phyloP scores from a whole-genome alignment of 2,329 filamentous ascomycete genomes.

The Trichoderma koningiopsis region DNA sequence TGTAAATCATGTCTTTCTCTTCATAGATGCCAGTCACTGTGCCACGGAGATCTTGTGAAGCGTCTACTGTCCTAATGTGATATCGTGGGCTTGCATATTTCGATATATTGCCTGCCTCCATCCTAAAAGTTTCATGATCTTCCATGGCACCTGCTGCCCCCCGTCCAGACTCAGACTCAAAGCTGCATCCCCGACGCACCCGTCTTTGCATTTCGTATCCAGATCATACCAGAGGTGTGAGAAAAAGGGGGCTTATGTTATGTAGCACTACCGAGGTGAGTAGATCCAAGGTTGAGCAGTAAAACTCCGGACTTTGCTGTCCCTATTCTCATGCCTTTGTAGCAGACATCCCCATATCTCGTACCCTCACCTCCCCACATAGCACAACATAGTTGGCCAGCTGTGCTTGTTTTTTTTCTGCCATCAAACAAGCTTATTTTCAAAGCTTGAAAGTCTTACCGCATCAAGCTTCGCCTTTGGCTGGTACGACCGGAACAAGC shows the following conservation, averaged over 20 bases:
- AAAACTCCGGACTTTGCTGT: not conserved
- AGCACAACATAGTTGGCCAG: not conserved
- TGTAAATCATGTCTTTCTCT: not conserved
- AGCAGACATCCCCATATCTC: not conserved
- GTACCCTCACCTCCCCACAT: not conserved
- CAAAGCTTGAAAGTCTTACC: not conserved
- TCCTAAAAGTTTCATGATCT: not conserved
- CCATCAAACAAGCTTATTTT: conserved; percentile 18
- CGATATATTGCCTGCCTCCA: not conserved
- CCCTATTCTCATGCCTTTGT: not conserved
- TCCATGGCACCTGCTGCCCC: not conserved
- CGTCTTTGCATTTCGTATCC: not conserved
- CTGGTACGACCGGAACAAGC: conserved; percentile 2
- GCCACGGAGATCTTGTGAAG: conserved; percentile 10
- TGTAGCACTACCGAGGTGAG: not conserved
- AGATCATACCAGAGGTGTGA: not conserved
- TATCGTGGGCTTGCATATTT: conserved; percentile 4
- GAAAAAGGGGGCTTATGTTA: not conserved
- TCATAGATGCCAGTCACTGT: not conserved
- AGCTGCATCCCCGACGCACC: not conserved
- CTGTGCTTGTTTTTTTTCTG: not conserved
- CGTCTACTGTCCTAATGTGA: not conserved
- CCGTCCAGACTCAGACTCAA: not conserved
- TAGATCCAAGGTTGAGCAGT: not conserved
- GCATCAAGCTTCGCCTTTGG: not conserved